A percentile compares a stretch with the other conserved stretches of the same genome.
These are phyloP conservation scores for Cutaneotrichosporon sp. DNA, from an alignment of 1,284 basidiomycete genomes.

Conservation along the genomic window DNA sequence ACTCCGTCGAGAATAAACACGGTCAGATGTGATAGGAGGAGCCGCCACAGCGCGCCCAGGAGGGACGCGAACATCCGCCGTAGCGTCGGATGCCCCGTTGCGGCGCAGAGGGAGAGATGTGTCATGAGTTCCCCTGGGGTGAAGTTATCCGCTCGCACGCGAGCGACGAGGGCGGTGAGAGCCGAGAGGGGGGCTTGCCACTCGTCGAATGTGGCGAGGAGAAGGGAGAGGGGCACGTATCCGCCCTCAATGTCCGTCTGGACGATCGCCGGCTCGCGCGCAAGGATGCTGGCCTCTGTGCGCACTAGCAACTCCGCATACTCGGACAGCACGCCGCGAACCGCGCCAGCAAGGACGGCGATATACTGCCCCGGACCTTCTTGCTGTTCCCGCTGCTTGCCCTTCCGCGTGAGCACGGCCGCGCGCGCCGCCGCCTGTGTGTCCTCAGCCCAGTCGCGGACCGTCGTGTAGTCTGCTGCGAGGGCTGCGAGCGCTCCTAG, in stretches of 20 bases:
- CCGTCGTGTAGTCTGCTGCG: constrained; percentile 64
- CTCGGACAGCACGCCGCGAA: constrained; percentile 67
- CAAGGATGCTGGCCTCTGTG: constrained; percentile 71
- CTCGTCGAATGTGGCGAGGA: constrained; percentile 71
- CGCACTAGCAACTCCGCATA: constrained; percentile 72
- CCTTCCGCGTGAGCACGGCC: constrained; percentile 18
- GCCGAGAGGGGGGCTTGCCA: constrained; percentile 77
- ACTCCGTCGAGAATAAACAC: constrained; percentile 74
- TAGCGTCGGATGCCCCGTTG: constrained; percentile 69
- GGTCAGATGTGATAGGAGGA: constrained; percentile 71
- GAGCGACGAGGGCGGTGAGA: constrained; percentile 59
- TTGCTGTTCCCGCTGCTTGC: constrained; percentile 15
- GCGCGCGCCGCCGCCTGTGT: constrained; percentile 14
- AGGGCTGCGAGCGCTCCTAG: constrained; percentile 67
- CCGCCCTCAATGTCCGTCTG: constrained; percentile 48
- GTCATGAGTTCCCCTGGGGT: constrained; percentile 69
- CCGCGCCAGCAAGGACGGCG: constrained; percentile 65
- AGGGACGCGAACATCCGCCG: constrained; percentile 64
- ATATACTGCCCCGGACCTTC: constrained; percentile 58
- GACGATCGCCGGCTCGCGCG: constrained; percentile 66
- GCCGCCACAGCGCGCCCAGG: constrained; percentile 65
- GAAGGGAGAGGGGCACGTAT: constrained; percentile 73
- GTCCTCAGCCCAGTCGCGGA: constrained; percentile 52
- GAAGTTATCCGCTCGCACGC: constrained; percentile 58
- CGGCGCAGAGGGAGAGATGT: constrained; percentile 61